Base-by-base conservation (phyloP, 2,329 filamentous ascomycete genomes). In the Hypoxylon sp. region DNA sequence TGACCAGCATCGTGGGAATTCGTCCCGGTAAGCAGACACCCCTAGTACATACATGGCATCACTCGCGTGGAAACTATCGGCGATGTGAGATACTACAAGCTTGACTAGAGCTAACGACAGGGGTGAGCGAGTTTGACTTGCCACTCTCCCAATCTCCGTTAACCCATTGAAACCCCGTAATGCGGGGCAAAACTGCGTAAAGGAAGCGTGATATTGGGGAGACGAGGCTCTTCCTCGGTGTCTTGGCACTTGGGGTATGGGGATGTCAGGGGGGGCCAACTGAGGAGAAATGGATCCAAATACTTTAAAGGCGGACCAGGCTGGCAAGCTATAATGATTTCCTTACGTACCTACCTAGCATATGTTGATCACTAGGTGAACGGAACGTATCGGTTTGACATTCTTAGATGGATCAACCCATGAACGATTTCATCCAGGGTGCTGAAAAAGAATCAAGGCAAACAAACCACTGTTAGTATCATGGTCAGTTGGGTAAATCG, bases 161-260 rank as follows among this genome's bases (percentile, higher is more conserved):
- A 38, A 43, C 17, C 67, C 63, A 67, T 63, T 41, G 13, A 51
- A 55, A 50, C 66, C 58, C 61, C 58, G 58, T 65, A 60, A 58
- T 66, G 67, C 63, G 67, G 65, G 65, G 67, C 53, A 53, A 30
- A 60, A 46, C 41, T 50, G 53, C 41, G 55, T 48, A 49, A 58
- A 64, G 48, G 50, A 59, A 58, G 50, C 43, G 28, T 43, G 43
- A 67, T 58, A 60, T 59, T 62, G 63, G 67, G 56, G 48, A 32
- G 32, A 60, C 61, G 69, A 71, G 73, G 72, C 68, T 72, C 63
- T 74, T 73, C 70, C 52, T 75, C 73, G 72, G 73, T 67, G 72
- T 62, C 72, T 74, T 75, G 71, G 73, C 72, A 60, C 38, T 66
- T 71, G 66, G 69, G 63, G 69, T 69, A 71, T 62, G 58, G 67